Evolutionary conservation across 1,284 basidiomycete genomes (phyloP).

Genomic region (Pseudozyma pruni): DNA sequence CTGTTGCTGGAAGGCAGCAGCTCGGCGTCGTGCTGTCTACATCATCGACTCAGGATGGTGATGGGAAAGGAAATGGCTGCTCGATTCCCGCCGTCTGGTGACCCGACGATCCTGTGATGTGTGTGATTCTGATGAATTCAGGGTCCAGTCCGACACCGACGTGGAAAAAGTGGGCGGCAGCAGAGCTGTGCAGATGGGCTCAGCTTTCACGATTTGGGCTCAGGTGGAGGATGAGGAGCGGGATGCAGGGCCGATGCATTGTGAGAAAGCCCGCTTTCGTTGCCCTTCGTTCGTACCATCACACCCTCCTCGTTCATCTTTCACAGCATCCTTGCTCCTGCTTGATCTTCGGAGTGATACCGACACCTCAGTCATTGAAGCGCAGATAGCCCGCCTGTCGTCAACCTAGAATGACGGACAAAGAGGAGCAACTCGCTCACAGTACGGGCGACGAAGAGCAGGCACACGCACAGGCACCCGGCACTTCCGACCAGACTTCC

Average conservation of each 20-base stretch:
- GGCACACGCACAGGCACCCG: background rate
- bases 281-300: no score
- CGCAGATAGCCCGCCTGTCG: no score
- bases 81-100: background rate
- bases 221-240: background rate
- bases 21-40: no score
- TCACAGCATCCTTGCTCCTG: no score
- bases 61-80: background rate
- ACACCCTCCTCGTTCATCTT: no score
- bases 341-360: background rate
- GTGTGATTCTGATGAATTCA: no score
- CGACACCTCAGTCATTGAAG: no score
- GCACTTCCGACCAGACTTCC: conserved; percentile 15
- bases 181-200: background rate
- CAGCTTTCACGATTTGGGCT: background rate
- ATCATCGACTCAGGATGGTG: background rate
- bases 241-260: background rate
- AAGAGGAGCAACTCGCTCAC: conserved; percentile 14
- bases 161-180: background rate
- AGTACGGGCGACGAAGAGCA: conserved; percentile 27
- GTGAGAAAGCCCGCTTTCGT: background rate
- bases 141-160: no score
- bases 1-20: background rate
- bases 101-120: no score
- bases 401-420: conserved; percentile 12